A percentile compares a stretch with the other conserved stretches of the same genome.
phyloP scores from a whole-genome alignment of 78 protist species.

The Isochrysis galbana region DNA sequence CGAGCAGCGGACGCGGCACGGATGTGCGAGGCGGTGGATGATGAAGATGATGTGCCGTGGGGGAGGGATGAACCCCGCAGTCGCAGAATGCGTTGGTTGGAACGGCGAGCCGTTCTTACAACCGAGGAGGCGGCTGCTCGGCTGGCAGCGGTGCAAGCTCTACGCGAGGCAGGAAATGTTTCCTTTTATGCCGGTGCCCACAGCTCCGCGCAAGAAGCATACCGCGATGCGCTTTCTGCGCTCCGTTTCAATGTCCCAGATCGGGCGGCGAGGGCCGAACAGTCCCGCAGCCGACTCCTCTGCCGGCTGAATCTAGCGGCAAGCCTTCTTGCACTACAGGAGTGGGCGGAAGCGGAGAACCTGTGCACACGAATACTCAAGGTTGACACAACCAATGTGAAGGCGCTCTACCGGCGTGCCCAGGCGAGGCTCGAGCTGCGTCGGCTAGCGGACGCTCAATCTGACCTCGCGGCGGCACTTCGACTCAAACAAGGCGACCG shows the following conservation, averaged over 20 bases:
- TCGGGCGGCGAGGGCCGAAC: neutral
- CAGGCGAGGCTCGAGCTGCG: neutral
- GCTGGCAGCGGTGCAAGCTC: neutral
- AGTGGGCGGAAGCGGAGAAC: neutral
- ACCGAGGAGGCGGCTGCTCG: neutral
- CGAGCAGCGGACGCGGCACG: no score
- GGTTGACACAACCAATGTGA: neutral
- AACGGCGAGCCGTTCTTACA: no score
- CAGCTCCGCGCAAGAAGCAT: neutral
- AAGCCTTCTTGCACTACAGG: neutral
- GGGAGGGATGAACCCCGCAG: no score
- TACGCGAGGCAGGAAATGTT: neutral
- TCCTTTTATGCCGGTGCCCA: neutral
- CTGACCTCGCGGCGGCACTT: no score
- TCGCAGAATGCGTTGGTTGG: no score
- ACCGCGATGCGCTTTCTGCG: neutral
- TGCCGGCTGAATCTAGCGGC: neutral
- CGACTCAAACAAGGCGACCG: no score
- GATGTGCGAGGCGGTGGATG: no score
- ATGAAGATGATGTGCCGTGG: no score
- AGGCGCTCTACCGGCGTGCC: neutral
- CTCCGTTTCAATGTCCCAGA: neutral
- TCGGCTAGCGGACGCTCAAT: no score
- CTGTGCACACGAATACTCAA: neutral
- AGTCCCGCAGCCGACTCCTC: neutral